These are phyloP conservation scores for Coniella vitis DNA, from an alignment of 2,329 filamentous ascomycete genomes.

Conservation along the genomic window DNA sequence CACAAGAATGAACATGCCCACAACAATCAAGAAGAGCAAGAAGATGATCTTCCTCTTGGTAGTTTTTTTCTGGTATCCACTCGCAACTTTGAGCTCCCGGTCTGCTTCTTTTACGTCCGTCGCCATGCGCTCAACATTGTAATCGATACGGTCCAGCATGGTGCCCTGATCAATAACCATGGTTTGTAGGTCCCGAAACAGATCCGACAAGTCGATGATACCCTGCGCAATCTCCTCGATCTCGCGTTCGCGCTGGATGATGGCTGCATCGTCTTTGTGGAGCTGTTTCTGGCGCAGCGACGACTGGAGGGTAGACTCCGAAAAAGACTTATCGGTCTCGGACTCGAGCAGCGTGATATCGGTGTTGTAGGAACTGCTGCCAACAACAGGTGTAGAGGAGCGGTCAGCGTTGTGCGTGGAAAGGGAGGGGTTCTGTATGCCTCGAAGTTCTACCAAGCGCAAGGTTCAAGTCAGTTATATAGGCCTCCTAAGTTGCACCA, in stretches of 20 bases:
- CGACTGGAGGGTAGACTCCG: conserved; percentile 80
- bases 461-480: conserved; percentile 11
- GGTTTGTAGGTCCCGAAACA: conserved; percentile 90
- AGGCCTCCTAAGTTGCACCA: too few relatives aligned
- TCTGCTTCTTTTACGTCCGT: conserved; percentile 88
- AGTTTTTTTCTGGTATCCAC: conserved; percentile 79
- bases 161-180: conserved; percentile 95
- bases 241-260: conserved; percentile 87
- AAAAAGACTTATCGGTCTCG: conserved; percentile 86
- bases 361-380: conserved; percentile 49
- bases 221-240: conserved; percentile 98
- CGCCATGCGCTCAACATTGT: conserved; percentile 95
- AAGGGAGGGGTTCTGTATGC: conserved; percentile 54
- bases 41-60: conserved; percentile 92
- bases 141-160: conserved; percentile 90
- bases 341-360: conserved; percentile 90
- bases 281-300: conserved; percentile 61
- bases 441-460: conserved; percentile 58
- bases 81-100: conserved; percentile 83
- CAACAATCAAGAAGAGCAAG: conserved; percentile 75
- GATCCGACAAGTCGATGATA: conserved; percentile 93
- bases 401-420: conserved; percentile 43
- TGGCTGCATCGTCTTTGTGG: conserved; percentile 73
- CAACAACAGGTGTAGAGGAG: conserved; percentile 40
- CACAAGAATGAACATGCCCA: conserved; percentile 79